Percentiles rank a stretch among this genome's conserved stretches.
phyloP scores from a whole-genome alignment of 2,329 filamentous ascomycete species.

The Verticillium nonalfalfae region DNA sequence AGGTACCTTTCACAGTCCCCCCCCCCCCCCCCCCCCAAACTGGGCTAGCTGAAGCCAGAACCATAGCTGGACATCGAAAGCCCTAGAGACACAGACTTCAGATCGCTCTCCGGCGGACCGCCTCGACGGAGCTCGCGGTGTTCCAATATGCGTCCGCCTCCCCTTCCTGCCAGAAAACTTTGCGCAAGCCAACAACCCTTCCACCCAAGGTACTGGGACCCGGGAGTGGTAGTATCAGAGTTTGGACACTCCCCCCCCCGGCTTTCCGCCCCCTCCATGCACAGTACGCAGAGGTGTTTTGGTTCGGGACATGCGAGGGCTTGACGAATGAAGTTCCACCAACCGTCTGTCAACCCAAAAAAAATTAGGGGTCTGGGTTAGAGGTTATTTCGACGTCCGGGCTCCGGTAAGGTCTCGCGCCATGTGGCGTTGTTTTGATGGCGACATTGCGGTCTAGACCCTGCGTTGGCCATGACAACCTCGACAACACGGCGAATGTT shows the following conservation, averaged over 20 bases:
- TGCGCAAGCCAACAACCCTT: not conserved
- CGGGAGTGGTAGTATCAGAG: not conserved
- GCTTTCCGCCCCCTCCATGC: not conserved
- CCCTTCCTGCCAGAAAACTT: not conserved
- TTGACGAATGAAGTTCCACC: not conserved
- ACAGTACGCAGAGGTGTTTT: not conserved
- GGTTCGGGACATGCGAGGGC: not conserved
- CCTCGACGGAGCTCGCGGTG: not conserved
- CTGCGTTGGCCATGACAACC: too few relatives aligned
- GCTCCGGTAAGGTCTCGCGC: not conserved
- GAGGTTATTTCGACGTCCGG: not conserved
- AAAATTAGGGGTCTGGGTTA: not conserved
- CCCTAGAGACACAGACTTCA: too few relatives aligned
- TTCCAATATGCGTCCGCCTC: not conserved
- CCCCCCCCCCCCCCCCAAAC: too few relatives aligned
- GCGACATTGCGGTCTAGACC: not conserved
- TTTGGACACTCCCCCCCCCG: not conserved
- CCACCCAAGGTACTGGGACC: not conserved
- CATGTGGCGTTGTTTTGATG: not conserved
- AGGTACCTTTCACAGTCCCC: too few relatives aligned
- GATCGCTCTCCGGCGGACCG: too few relatives aligned
- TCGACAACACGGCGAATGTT: too few relatives aligned
- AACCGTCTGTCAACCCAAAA: not conserved
- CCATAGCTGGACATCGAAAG: too few relatives aligned
- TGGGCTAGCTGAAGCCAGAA: too few relatives aligned